Conservation (phyloP, 176 grass and related monocot species). For the Stipa capillata region DNA sequence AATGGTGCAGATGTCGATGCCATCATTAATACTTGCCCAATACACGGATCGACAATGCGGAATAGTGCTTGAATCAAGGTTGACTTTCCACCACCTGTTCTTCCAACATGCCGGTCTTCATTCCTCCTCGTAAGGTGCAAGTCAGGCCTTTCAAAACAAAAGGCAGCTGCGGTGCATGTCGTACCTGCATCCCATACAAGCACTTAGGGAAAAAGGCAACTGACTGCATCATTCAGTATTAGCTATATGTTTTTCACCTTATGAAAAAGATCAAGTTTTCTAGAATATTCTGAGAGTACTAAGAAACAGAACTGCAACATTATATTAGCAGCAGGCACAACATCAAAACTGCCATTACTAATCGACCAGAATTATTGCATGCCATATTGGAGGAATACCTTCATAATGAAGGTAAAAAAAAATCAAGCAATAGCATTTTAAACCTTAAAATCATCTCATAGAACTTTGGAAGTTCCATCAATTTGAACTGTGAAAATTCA, state of each 20-base stretch:
- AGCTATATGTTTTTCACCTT: neutral
- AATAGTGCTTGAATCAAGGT: conserved; percentile 77
- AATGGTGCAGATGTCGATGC: conserved; percentile 50
- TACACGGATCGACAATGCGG: conserved; percentile 55
- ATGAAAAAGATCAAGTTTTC: neutral
- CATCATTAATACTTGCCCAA: conserved; percentile 58
- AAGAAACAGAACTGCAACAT: too few relatives aligned
- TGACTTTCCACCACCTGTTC: conserved; percentile 72
- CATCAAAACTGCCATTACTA: too few relatives aligned
- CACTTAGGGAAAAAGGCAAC: neutral
- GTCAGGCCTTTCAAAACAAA: conserved; percentile 56
- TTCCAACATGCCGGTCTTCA: conserved; percentile 71
- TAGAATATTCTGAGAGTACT: too few relatives aligned
- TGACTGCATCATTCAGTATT: neutral
- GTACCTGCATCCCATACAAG: conserved; percentile 36
- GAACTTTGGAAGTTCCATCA: too few relatives aligned
- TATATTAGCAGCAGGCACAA: too few relatives aligned
- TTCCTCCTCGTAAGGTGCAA: conserved; percentile 48
- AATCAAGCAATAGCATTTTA: too few relatives aligned
- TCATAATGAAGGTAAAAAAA: too few relatives aligned
- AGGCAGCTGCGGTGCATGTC: conserved; percentile 38
- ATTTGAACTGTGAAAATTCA: too few relatives aligned
- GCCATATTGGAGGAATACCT: too few relatives aligned
- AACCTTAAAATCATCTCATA: too few relatives aligned
- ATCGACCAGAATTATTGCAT: too few relatives aligned